Percentiles rank a stretch among this genome's conserved stretches.
Conservation (phyloP, 805 yeast species). For the Wickerhamiella occidentalis region DNA sequence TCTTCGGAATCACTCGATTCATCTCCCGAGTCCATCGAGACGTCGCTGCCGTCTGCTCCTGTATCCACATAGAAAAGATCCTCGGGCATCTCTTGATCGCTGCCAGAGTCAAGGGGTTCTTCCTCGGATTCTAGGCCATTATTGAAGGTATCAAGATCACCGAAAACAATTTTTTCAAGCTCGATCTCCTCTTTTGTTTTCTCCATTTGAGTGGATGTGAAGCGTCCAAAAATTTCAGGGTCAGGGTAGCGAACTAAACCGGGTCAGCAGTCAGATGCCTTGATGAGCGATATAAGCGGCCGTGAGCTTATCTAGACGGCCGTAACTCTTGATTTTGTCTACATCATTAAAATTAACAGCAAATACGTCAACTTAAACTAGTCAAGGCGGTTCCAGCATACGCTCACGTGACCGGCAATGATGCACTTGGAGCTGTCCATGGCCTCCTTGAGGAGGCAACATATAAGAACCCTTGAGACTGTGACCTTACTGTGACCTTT, state of each 20-base stretch:
- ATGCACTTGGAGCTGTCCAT: too few species aligned
- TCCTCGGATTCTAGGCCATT: conserved; percentile 50
- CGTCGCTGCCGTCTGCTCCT: conserved; percentile 29
- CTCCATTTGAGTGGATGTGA: conserved; percentile 26
- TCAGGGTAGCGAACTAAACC: not conserved
- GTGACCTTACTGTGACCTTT: too few species aligned
- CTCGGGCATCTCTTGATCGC: conserved; percentile 21
- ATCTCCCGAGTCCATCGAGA: conserved; percentile 27
- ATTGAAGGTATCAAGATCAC: conserved; percentile 70
- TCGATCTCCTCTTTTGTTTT: conserved; percentile 76
- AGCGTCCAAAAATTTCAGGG: conserved; percentile 14
- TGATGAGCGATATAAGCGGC: too few species aligned
- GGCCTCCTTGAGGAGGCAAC: too few species aligned
- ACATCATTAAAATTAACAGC: too few species aligned
- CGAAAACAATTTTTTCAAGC: conserved; percentile 78
- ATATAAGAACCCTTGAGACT: too few species aligned
- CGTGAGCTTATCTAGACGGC: too few species aligned
- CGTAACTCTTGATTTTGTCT: too few species aligned
- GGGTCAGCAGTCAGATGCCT: too few species aligned
- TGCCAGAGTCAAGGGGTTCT: conserved; percentile 32
- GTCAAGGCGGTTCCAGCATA: too few species aligned
- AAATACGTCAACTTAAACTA: too few species aligned
- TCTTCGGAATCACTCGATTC: conserved; percentile 32
- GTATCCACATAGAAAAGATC: conserved; percentile 46
- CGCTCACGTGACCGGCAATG: too few species aligned